Conservation (phyloP, 768 basidiomycete species). For the Suillus clintonianus region DNA sequence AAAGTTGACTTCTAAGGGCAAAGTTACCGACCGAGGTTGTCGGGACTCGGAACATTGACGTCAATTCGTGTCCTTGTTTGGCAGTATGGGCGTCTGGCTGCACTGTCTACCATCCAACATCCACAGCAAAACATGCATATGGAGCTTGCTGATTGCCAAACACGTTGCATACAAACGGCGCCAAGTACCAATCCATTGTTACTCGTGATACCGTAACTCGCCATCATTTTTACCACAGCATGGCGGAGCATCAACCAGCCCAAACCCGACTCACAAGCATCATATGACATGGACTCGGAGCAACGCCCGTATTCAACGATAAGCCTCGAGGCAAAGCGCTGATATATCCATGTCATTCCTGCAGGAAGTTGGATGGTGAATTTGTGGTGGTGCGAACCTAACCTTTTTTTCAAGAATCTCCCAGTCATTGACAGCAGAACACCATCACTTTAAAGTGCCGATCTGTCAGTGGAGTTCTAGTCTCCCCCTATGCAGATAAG, state of each 20-base stretch:
- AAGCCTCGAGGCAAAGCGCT: not conserved
- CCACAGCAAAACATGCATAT: not conserved
- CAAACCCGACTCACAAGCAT: not conserved
- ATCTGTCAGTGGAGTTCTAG: not conserved
- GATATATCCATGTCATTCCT: not conserved
- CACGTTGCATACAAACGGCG: not conserved
- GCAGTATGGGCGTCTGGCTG: not conserved
- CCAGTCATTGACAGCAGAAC: not conserved
- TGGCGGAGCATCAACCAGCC: not conserved
- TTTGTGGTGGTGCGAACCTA: constrained; percentile 1
- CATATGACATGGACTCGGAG: not conserved
- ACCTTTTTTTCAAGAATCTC: not conserved
- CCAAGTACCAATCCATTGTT: not conserved
- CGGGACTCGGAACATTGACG: constrained; percentile 5
- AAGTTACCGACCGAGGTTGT: not conserved
- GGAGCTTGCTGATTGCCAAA: not conserved
- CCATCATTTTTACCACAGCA: not conserved
- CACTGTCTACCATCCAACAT: not conserved
- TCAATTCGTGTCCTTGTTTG: constrained; percentile 1
- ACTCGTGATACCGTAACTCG: not conserved
- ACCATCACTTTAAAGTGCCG: not conserved
- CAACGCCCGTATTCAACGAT: not conserved
- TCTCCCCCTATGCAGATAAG: not conserved
- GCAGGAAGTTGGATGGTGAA: not conserved
- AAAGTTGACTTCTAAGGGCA: not conserved